Conservation (phyloP, 257 asterid genomes). For the Nicotiana attenuata region DNA sequence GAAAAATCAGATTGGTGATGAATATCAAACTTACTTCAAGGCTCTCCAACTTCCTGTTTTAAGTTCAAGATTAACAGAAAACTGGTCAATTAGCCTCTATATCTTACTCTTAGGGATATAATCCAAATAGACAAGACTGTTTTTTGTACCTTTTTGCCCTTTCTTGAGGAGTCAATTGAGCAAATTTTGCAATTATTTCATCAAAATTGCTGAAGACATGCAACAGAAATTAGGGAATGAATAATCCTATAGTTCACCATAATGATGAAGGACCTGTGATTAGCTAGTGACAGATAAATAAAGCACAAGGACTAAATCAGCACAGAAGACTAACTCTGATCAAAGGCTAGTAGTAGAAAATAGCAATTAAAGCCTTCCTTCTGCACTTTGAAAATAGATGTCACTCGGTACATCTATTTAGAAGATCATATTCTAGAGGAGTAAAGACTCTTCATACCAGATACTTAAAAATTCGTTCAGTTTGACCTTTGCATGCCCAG, state of each 20-base stretch:
- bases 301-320: background rate
- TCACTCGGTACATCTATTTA: background rate
- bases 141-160: slow-evolving; percentile 62
- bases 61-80: slow-evolving; percentile 11
- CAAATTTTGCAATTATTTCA: slow-evolving; percentile 75
- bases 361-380: background rate
- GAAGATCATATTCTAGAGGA: background rate
- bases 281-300: background rate
- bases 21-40: slow-evolving; percentile 60
- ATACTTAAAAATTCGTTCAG: background rate
- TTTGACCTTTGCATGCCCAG: background rate
- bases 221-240: background rate
- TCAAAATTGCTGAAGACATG: slow-evolving; percentile 56
- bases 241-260: background rate
- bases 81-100: slow-evolving; percentile 11
- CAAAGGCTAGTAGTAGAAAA: background rate
- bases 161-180: slow-evolving; percentile 79
- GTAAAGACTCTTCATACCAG: background rate
- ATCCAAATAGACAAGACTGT: slow-evolving; percentile 1
- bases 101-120: slow-evolving; percentile 1
- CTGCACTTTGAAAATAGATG: background rate
- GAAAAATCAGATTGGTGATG: slow-evolving; percentile 1
- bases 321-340: background rate
- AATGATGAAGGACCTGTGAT: background rate
- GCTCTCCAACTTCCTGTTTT: slow-evolving; percentile 84